Evolutionary conservation across 2,329 filamentous ascomycete genomes (phyloP).

Genomic region (Tolypocladium ovalisporum): DNA sequence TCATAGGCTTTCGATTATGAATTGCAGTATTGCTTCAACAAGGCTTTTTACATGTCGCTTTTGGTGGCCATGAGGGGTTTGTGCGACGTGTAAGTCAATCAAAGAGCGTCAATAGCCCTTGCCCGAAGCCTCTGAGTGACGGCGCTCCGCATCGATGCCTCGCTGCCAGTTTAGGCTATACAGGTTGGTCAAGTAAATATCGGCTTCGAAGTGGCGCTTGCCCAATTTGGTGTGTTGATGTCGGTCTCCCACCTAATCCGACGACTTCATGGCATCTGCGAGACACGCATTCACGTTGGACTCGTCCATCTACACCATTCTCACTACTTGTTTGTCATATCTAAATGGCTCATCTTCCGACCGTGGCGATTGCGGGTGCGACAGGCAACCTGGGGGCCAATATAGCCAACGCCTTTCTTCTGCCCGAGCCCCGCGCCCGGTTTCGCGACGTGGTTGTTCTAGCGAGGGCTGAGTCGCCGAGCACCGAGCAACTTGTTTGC

Average conservation of each 20-base stretch:
- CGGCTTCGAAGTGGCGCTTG: background rate
- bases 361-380: slow-evolving; percentile 4
- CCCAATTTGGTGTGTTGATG: background rate
- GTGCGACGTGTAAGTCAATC: too few species aligned
- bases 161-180: too few species aligned
- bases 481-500: background rate
- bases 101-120: too few species aligned
- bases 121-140: too few species aligned
- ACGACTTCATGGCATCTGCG: background rate
- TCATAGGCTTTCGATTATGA: background rate
- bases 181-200: too few species aligned
- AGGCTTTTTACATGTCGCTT: too few species aligned
- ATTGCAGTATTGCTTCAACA: background rate
- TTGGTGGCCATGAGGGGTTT: too few species aligned
- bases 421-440: background rate
- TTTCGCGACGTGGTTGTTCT: slow-evolving; percentile 3
- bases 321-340: background rate
- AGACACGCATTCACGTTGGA: background rate
- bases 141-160: too few species aligned
- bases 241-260: background rate
- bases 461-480: slow-evolving; percentile 1
- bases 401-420: slow-evolving; percentile 1
- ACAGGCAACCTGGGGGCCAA: slow-evolving; percentile 2
- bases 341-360: background rate
- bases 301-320: background rate